These are phyloP conservation scores for Pilaira anomala DNA, from an alignment of 192 early-diverging fungal species.

Conservation along the genomic window DNA sequence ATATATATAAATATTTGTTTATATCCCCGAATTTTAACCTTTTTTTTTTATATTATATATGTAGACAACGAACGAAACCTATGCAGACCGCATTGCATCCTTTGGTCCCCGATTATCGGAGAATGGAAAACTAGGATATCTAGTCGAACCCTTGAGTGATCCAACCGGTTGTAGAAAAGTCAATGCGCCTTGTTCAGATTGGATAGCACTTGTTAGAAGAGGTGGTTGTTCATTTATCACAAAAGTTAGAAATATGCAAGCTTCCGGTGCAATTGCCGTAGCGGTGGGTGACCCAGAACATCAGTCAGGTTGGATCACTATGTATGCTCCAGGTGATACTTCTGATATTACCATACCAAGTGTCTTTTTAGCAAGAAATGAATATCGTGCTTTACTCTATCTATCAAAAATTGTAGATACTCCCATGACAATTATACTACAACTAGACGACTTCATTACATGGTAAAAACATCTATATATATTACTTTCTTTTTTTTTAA, in stretches of 20 bases:
- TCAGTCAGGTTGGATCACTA: constrained; percentile 72
- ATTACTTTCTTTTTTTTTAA: neutral
- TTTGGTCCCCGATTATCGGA: constrained; percentile 79
- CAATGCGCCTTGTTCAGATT: constrained; percentile 39
- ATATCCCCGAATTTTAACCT: neutral
- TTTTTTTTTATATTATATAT: neutral
- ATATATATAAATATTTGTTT: neutral
- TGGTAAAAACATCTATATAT: constrained; percentile 13
- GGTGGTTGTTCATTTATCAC: constrained; percentile 87
- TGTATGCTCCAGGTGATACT: constrained; percentile 78
- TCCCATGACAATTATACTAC: constrained; percentile 30
- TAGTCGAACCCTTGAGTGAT: constrained; percentile 52
- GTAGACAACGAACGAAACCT: constrained; percentile 55
- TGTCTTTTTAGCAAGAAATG: constrained; percentile 76
- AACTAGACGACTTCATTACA: constrained; percentile 8
- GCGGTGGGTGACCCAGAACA: constrained; percentile 83
- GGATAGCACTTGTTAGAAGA: constrained; percentile 83
- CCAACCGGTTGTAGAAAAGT: constrained; percentile 56
- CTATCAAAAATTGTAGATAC: constrained; percentile 25
- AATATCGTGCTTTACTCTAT: constrained; percentile 61
- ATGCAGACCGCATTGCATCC: constrained; percentile 72
- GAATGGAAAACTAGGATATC: constrained; percentile 62
- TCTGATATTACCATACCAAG: constrained; percentile 84
- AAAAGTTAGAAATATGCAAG: constrained; percentile 91
- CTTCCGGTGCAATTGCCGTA: constrained; percentile 76